These are phyloP conservation scores for Andrographis paniculata DNA, from an alignment of 305 asterid genomes.

Conservation along the genomic window DNA sequence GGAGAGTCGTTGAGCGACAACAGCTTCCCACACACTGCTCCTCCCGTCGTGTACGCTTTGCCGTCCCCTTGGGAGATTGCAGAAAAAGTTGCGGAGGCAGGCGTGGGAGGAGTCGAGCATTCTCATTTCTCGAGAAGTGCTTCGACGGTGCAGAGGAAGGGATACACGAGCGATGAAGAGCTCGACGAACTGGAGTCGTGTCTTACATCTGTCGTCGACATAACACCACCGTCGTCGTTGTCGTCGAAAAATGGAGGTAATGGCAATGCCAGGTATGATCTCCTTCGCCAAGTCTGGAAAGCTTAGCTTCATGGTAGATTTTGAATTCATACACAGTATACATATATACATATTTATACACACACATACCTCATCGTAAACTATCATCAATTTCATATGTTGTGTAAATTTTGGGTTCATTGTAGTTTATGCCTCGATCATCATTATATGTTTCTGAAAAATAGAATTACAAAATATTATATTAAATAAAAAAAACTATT, in stretches of 20 bases:
- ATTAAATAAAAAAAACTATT: too few relatives aligned
- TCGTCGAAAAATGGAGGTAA: conserved; percentile 13
- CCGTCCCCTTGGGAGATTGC: conserved; percentile 54
- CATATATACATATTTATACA: too few relatives aligned
- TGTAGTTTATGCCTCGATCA: too few relatives aligned
- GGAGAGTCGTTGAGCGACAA: conserved; percentile 29
- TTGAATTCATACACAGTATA: too few relatives aligned
- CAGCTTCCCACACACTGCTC: conserved; percentile 73
- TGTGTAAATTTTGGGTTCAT: too few relatives aligned
- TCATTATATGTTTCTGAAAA: too few relatives aligned
- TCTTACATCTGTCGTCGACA: conserved; percentile 38
- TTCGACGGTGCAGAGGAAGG: conserved; percentile 29
- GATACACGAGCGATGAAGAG: conserved; percentile 91
- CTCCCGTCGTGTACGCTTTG: conserved; percentile 50
- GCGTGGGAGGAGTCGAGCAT: conserved; percentile 43
- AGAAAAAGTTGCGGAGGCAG: conserved; percentile 26
- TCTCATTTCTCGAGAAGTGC: conserved; percentile 16
- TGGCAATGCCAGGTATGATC: conserved; percentile 67
- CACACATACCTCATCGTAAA: too few relatives aligned
- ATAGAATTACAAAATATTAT: too few relatives aligned
- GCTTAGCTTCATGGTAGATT: too few relatives aligned
- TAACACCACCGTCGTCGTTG: conserved; percentile 30
- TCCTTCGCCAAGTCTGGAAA: conserved; percentile 86
- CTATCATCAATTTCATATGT: too few relatives aligned
- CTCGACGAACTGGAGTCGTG: conserved; percentile 74